phyloP scores from a whole-genome alignment of 352 stramenopile genomes.

The Phytopythium delawarense region DNA sequence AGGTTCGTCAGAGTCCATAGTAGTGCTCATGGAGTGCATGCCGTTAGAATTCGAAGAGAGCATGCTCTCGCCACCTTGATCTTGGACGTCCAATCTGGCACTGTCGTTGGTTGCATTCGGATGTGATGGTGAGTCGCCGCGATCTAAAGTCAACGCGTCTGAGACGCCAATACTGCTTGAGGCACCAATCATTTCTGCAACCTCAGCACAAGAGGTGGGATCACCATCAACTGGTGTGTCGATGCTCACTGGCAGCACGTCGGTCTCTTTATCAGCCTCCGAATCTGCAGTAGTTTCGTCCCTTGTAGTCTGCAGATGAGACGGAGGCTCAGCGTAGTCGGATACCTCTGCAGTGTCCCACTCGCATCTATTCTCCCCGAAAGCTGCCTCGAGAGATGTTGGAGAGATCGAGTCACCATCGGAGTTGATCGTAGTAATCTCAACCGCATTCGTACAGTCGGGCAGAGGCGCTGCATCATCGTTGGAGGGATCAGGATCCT shows the following conservation, averaged over 20 bases:
- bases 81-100: background rate
- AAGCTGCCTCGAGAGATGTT: background rate
- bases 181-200: background rate
- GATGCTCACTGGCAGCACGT: background rate
- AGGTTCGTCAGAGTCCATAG: background rate
- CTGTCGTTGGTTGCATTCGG: background rate
- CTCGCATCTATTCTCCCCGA: background rate
- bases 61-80: background rate
- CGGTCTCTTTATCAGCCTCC: background rate
- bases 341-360: background rate
- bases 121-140: background rate
- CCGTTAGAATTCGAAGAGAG: too few relatives aligned
- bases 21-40: background rate
- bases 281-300: background rate
- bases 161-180: background rate
- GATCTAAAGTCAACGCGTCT: background rate
- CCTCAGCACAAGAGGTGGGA: background rate
- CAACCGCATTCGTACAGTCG: background rate
- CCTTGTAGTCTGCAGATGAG: background rate
- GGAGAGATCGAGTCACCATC: background rate
- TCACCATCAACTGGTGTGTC: background rate
- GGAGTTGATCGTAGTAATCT: background rate
- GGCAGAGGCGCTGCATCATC: background rate
- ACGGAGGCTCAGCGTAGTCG: background rate
- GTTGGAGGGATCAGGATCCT: background rate